Evolutionary conservation across 352 stramenopile species (phyloP), one percentile per base, ranked within the genome.

Genomic region (Phytopythium boreale): DNA sequence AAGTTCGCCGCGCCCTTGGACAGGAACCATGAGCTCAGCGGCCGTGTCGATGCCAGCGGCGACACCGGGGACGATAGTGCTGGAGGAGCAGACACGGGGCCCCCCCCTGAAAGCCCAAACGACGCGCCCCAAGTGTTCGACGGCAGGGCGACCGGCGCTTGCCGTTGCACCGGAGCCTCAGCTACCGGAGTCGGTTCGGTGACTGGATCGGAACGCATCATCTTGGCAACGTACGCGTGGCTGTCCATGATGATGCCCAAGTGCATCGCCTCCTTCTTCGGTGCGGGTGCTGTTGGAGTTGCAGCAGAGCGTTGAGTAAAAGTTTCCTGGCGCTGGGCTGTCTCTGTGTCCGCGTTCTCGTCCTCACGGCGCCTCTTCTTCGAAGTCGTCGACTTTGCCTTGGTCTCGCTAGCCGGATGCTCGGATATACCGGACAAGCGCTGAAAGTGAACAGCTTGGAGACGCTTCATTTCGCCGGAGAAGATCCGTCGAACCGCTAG

Each of bases 21-120:
- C 15, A 89, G 68, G 55, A 89, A 89, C 80, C 80, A 89, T 1
- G 80, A 87, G 43, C 76, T 89, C n/a, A 89, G 59, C 7, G 80
- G 80, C 22, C 71, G 82, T 22, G 70, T 76, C 39, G 56, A 64
- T 4, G 52, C 27, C 19, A 58, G 52, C 66, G 68, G 29, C 36
- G 58, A 68, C 58, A 34, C 46, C 0, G 60, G 39, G 12, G 51
- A n/a, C n/a, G 60, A 49, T 0, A 47, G 37, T 12, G 59, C 22
- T 26, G 11, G n/a, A 7, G 20, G 29, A 59, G 26, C 11, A 14
- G 22, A 52, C 46, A 31, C 46, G 22, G 46, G 24, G 29, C 44
- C 53, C 11, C 47, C 60, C 50, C 36, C 62, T 22, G 34, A 49
- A 8, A 81, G 47, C 15, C 79, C 79, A 65, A 88, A 88, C 19